A percentile compares a stretch with the other conserved stretches of the same genome.
phyloP scores from a whole-genome alignment of 495 filamentous ascomycete genomes.

The Lepidopterella palustris region DNA sequence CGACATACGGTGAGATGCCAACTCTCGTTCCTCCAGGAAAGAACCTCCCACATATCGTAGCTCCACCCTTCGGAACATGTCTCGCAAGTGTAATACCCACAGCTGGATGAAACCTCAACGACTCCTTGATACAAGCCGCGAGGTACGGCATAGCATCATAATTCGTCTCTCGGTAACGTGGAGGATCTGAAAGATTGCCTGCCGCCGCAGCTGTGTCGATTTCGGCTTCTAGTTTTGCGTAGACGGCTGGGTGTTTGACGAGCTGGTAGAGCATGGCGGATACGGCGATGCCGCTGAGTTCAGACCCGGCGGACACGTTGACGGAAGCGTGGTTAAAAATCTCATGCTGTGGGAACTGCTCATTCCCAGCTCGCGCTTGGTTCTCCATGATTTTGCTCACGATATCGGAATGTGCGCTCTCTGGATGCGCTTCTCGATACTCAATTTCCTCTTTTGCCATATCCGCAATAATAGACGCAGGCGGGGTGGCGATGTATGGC shows the following conservation, averaged over 20 bases:
- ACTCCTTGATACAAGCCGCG: slow-evolving; percentile 46
- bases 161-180: slow-evolving; percentile 47
- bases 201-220: background rate
- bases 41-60: slow-evolving; percentile 33
- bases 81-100: slow-evolving; percentile 40
- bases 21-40: slow-evolving; percentile 41
- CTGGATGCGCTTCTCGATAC: background rate
- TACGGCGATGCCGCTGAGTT: slow-evolving; percentile 50
- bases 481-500: no score
- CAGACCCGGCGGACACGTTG: slow-evolving; percentile 48
- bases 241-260: slow-evolving; percentile 50
- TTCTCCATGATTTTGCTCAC: background rate
- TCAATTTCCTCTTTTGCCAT: background rate
- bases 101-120: slow-evolving; percentile 39
- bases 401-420: background rate
- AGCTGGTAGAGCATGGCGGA: slow-evolving; percentile 51
- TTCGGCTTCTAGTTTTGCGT: background rate
- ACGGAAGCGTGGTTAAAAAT: background rate
- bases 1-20: slow-evolving; percentile 51
- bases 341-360: background rate
- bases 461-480: background rate
- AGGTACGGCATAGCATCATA: slow-evolving; percentile 47
- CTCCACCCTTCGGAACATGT: slow-evolving; percentile 41
- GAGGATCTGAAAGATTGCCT: slow-evolving; percentile 1
- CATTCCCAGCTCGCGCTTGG: slow-evolving; percentile 4